A percentile compares a stretch with the other conserved stretches of the same genome.
Evolutionary conservation across 345 rosid genomes (phyloP).

Genomic region (Gossypioides kirkii): DNA sequence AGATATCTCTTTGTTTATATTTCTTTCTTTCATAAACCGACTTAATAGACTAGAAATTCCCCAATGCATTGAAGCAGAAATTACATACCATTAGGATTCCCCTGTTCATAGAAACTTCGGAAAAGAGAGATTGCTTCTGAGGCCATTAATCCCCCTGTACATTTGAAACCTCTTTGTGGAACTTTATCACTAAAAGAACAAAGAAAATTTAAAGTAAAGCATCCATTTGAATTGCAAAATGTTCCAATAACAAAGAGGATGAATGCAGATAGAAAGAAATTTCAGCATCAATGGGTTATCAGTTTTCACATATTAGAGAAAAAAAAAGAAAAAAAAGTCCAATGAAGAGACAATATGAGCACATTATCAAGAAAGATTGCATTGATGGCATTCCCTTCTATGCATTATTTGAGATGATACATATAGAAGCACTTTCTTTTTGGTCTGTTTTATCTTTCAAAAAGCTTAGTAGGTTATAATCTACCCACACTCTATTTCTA

Average conservation of each 20-base stretch:
- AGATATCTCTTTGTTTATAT: background rate
- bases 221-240: conserved; percentile 6
- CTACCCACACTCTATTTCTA: too few relatives aligned
- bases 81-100: conserved; percentile 75
- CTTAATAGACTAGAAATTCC: background rate
- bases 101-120: conserved; percentile 74
- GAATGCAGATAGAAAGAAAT: background rate
- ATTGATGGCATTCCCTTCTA: background rate
- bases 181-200: conserved; percentile 26
- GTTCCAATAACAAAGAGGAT: background rate
- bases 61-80: background rate
- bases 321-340: background rate
- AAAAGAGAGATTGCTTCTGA: conserved; percentile 64
- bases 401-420: background rate
- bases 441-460: background rate
- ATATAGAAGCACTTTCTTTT: background rate
- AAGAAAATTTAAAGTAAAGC: background rate
- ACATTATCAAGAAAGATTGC: background rate
- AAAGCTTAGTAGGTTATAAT: too few relatives aligned
- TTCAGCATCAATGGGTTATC: background rate
- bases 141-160: conserved; percentile 71
- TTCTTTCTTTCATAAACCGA: background rate
- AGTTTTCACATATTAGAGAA: background rate
- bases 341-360: background rate
- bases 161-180: conserved; percentile 40